These are phyloP conservation scores for Sedum album DNA, from an alignment of 164 flowering plant genomes.

Conservation along the genomic window DNA sequence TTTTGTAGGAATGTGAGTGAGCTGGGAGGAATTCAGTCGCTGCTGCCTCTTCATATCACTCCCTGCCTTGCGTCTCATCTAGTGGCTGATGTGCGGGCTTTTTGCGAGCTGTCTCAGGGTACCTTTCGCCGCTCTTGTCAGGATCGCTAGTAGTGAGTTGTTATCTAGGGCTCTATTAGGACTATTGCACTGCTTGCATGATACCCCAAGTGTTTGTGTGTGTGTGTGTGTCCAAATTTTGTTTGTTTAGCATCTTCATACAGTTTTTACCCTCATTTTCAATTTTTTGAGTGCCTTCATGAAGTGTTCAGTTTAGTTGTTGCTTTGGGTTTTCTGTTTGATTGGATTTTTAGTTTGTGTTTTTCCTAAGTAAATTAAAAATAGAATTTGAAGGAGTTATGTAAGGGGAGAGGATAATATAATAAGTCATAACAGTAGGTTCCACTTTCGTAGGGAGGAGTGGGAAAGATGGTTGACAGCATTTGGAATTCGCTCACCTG, in stretches of 20 bases:
- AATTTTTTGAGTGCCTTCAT: conserved; percentile 3
- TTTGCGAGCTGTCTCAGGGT: conserved; percentile 89
- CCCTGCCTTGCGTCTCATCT: conserved; percentile 59
- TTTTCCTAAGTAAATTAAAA: conserved; percentile 24
- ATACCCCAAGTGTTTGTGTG: no score
- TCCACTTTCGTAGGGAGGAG: conserved; percentile 34
- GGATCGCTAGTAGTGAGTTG: conserved; percentile 96
- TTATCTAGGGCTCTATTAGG: conserved; percentile 31
- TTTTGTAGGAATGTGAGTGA: conserved; percentile 54
- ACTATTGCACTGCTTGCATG: not conserved
- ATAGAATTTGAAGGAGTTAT: conserved; percentile 29
- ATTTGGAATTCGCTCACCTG: not conserved
- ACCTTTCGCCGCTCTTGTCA: conserved; percentile 92
- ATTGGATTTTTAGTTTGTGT: conserved; percentile 1
- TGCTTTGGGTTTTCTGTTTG: conserved; percentile 6
- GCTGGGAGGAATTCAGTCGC: conserved; percentile 60
- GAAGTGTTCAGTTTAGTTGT: conserved; percentile 9
- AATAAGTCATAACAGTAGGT: not conserved
- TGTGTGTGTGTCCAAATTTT: no score
- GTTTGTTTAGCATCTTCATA: not conserved
- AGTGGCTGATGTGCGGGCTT: conserved; percentile 53
- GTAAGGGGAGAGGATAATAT: not conserved
- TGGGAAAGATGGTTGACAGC: conserved; percentile 23
- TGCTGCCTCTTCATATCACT: conserved; percentile 50
- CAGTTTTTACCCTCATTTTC: not conserved